Evolutionary conservation across 257 asterid genomes (phyloP), one percentile per base, ranked within the genome.

Genomic region (Fraxinus anomala): DNA sequence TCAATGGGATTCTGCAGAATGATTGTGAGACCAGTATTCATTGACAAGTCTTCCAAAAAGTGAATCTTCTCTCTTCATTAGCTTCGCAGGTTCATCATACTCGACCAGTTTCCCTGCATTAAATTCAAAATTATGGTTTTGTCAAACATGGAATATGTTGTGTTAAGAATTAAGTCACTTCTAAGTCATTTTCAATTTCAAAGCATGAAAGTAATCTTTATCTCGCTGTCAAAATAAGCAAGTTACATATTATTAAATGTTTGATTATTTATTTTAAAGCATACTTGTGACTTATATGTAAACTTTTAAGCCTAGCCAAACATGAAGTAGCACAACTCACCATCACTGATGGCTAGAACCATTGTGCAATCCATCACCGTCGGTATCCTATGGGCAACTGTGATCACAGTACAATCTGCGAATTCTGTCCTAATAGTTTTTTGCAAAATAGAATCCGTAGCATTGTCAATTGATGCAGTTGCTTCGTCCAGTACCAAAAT

Each of bases 371-470:
- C 98, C 99, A 96, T 96, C 80, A 93, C 98, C 0, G 97, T 96
- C 5, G 98, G 99, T 82, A 96, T 93, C 76, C 98, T 89, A 54
- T 96, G 99, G 3, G 99, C 98, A 40, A 96, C 97, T 7, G 98
- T 96, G 78, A 96, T 93, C 44, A 93, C 99, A 0, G 98, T 93
- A 76, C 97, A 90, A 74, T 92, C 89, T 8, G 87, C 87, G 34
- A 96, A 96, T 74, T 96, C 98, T 0, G 91, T 81, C 80, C 98
- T 82, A 51, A 96, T 89, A 13, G 96, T 92, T 85, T 87, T 96
- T 91, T 93, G 98, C 77, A 96, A 80, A 79, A 96, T 96, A 91
- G 82, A 84, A 81, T 96, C 99, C 0, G 99, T 93, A 14, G 97
- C 86, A 74, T 96, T 96, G 90, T 96, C 98, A 6, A 96, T 93